These are phyloP conservation scores for Solanum bukasovii DNA, from an alignment of 257 asterid species.

Conservation along the genomic window DNA sequence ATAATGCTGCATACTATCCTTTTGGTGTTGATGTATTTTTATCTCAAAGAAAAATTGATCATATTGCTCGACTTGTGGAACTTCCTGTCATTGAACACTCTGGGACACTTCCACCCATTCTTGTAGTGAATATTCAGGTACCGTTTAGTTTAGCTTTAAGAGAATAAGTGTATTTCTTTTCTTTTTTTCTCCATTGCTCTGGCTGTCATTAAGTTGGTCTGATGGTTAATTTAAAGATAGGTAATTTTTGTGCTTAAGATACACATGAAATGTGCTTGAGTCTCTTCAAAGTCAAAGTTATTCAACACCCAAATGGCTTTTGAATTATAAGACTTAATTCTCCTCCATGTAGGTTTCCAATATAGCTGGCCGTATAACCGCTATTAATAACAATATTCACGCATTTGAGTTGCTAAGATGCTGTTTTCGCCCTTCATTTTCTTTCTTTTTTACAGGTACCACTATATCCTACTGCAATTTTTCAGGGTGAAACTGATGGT, in stretches of 20 bases:
- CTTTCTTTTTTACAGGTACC: conserved; percentile 25
- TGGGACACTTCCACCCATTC: conserved; percentile 73
- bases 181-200: neutral
- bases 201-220: neutral
- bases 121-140: conserved; percentile 94
- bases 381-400: neutral
- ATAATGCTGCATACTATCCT: conserved; percentile 76
- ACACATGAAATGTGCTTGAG: neutral
- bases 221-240: neutral
- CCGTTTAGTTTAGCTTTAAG: neutral
- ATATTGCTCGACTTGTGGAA: conserved; percentile 73
- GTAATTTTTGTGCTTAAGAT: neutral
- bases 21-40: conserved; percentile 87
- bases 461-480: conserved; percentile 29
- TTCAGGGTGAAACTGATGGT: conserved; percentile 40
- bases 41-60: conserved; percentile 68
- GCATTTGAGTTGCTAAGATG: neutral
- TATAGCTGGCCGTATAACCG: neutral
- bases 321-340: neutral
- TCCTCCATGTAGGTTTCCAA: conserved; percentile 2
- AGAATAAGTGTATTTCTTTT: neutral
- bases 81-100: conserved; percentile 49
- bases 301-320: neutral
- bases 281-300: conserved; percentile 23
- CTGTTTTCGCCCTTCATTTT: neutral